phyloP scores from a whole-genome alignment of 495 filamentous ascomycete species.

The Podospora anserina region DNA sequence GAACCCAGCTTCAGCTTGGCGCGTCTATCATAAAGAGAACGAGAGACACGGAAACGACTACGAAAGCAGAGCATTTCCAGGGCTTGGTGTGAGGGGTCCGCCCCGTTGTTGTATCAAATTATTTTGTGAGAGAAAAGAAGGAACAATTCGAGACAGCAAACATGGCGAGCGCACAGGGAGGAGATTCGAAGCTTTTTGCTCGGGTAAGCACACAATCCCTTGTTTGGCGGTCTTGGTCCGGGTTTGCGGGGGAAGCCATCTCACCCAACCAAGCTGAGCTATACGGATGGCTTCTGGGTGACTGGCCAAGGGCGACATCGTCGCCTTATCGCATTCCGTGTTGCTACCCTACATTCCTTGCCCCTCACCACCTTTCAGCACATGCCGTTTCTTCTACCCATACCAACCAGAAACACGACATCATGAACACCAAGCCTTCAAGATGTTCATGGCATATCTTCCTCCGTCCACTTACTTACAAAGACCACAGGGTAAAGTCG shows the following conservation, averaged over 20 bases:
- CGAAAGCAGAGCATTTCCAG: neutral
- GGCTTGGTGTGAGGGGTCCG: slow-evolving; percentile 5
- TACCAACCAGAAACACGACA: slow-evolving; percentile 11
- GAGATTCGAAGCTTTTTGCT: slow-evolving; percentile 98
- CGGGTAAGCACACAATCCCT: slow-evolving; percentile 65
- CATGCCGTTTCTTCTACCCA: slow-evolving; percentile 16
- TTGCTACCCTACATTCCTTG: neutral
- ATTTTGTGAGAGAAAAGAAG: neutral
- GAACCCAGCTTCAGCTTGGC: neutral
- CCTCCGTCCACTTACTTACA: slow-evolving; percentile 43
- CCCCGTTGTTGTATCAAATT: neutral
- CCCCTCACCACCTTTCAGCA: neutral
- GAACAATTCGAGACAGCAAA: slow-evolving; percentile 21
- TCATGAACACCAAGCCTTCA: slow-evolving; percentile 28
- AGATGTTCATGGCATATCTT: slow-evolving; percentile 52
- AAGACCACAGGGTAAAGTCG: slow-evolving; percentile 87
- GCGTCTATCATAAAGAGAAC: neutral
- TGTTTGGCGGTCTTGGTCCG: neutral
- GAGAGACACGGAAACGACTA: neutral
- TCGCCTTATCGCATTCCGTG: neutral
- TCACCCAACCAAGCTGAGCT: neutral
- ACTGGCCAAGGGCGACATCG: neutral
- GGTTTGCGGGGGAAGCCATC: neutral
- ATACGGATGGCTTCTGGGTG: neutral
- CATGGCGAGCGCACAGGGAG: slow-evolving; percentile 69